Percentiles rank a stretch among this genome's conserved stretches.
phyloP scores from a whole-genome alignment of 73 alveolate genomes.

The Blepharisma stoltei region DNA sequence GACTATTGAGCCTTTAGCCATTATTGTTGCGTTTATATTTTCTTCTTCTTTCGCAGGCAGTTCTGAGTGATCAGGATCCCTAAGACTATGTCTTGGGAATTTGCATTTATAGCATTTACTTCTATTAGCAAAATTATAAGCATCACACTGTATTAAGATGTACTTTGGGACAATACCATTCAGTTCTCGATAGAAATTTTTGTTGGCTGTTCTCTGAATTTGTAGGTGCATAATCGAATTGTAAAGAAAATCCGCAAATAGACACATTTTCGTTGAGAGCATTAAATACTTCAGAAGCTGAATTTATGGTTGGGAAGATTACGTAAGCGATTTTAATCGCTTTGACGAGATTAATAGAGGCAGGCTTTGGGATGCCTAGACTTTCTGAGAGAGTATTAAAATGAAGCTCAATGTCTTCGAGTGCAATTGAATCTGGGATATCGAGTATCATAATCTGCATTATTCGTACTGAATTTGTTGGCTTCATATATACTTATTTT shows the following conservation, averaged over 20 bases:
- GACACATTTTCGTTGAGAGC: neutral
- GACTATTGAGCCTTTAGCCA: neutral
- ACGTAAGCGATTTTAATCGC: neutral
- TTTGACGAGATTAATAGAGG: neutral
- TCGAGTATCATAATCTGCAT: neutral
- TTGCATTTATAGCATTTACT: neutral
- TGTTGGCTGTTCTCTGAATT: neutral
- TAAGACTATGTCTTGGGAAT: no score
- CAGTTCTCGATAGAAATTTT: slow-evolving; percentile 2
- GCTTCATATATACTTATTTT: no score
- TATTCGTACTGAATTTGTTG: neutral
- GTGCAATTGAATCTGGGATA: neutral
- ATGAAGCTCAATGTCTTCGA: neutral
- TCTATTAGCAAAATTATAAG: slow-evolving; percentile 3
- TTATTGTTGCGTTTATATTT: slow-evolving; percentile 8
- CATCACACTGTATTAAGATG: neutral
- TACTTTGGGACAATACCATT: slow-evolving; percentile 7
- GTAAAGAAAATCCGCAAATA: neutral
- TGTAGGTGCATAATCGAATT: neutral
- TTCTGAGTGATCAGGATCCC: neutral
- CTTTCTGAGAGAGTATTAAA: neutral
- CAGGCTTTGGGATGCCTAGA: neutral
- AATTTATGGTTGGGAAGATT: neutral
- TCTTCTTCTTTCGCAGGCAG: neutral
- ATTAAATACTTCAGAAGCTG: neutral